Evolutionary conservation across 179 eudicot genomes (phyloP).

Genomic region (Actinidia arguta): DNA sequence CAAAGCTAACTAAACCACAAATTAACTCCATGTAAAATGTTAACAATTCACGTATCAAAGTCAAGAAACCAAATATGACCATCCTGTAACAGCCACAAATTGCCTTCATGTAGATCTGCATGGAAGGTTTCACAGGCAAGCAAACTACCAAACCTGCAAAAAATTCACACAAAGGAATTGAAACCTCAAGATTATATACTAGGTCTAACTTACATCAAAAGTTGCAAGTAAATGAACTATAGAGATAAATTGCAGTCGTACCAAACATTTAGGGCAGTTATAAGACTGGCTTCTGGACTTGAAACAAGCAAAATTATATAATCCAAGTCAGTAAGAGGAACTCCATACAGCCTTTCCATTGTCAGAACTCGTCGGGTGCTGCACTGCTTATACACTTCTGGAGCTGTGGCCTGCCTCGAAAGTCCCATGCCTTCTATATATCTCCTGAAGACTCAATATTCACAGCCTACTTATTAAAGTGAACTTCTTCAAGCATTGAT

Average conservation of each 20-base stretch:
- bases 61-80: constrained; percentile 98
- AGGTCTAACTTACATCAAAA: constrained; percentile 18
- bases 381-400: constrained; percentile 79
- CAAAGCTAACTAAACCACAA: constrained; percentile 1
- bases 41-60: constrained; percentile 74
- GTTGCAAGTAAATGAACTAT: constrained; percentile 18
- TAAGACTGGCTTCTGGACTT: constrained; percentile 87
- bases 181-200: not conserved
- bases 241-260: constrained; percentile 36
- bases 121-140: constrained; percentile 95
- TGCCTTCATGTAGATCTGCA: constrained; percentile 99
- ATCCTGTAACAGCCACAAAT: constrained; percentile 93
- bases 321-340: constrained; percentile 96
- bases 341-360: too few relatives aligned
- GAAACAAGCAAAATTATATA: constrained; percentile 92
- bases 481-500: constrained; percentile 99
- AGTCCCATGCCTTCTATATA: constrained; percentile 87
- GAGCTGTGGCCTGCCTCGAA: constrained; percentile 92
- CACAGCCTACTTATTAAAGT: constrained; percentile 88
- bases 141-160: constrained; percentile 97
- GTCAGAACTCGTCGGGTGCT: constrained; percentile 81
- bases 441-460: constrained; percentile 89
- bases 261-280: constrained; percentile 99
- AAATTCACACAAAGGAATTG: constrained; percentile 12
- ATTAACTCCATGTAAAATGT: not conserved